Evolutionary conservation across 2,329 filamentous ascomycete genomes (phyloP).

Genomic region (Macrophomina phaseolina): DNA sequence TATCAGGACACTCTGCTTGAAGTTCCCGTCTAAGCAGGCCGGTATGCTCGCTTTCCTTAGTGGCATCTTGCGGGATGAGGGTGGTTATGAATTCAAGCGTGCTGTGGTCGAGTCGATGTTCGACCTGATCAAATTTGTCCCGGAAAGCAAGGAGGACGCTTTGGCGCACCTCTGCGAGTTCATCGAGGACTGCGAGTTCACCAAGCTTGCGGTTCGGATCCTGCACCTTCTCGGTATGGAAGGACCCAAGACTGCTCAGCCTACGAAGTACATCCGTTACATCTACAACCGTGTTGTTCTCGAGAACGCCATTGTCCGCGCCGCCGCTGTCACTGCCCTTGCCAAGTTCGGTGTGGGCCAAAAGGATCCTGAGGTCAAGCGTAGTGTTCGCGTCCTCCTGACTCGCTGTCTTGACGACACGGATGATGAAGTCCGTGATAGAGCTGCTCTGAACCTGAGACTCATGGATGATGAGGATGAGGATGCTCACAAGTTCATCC

Average conservation of each 20-base stretch:
- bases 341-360: constrained; percentile 98
- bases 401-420: constrained; percentile 94
- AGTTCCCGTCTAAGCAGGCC: constrained; percentile 97
- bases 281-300: constrained; percentile 98
- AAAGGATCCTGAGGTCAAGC: constrained; percentile 95
- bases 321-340: constrained; percentile 91
- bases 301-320: constrained; percentile 94
- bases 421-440: constrained; percentile 96
- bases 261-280: constrained; percentile 98
- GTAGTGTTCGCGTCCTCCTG: constrained; percentile 89
- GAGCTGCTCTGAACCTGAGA: constrained; percentile 88
- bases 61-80: constrained; percentile 94
- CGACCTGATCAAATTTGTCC: constrained; percentile 98
- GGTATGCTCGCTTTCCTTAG: constrained; percentile 98
- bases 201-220: constrained; percentile 94
- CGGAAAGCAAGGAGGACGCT: constrained; percentile 80
- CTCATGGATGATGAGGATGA: constrained; percentile 93
- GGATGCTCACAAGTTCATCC: constrained; percentile 84
- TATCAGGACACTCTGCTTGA: constrained; percentile 92
- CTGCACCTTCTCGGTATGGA: constrained; percentile 92
- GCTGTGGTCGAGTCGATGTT: constrained; percentile 99
- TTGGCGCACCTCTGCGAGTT: constrained; percentile 97
- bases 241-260: constrained; percentile 91
- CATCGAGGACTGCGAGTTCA: constrained; percentile 99
- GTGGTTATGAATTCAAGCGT: constrained; percentile 97